A percentile compares a stretch with the other conserved stretches of the same genome.
phyloP scores from a whole-genome alignment of 768 basidiomycete genomes.

The Hysterangium stoloniferum region DNA sequence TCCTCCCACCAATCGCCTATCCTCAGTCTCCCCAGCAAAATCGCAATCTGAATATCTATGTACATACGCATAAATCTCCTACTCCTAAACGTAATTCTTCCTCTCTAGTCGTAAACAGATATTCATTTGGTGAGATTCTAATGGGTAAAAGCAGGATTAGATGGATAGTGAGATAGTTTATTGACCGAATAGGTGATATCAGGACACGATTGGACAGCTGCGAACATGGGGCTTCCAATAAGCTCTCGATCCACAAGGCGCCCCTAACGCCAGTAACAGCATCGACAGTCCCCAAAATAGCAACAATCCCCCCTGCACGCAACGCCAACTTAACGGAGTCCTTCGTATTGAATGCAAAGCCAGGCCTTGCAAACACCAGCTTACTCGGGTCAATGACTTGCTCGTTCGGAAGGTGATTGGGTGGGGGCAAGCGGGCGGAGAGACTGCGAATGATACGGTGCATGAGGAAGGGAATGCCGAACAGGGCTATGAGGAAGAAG shows the following conservation, averaged over 20 bases:
- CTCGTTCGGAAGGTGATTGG: conserved; percentile 29
- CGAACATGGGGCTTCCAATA: too few species aligned
- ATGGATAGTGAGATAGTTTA: too few species aligned
- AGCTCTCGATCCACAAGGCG: conserved; percentile 99
- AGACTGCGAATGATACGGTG: conserved; percentile 77
- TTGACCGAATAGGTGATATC: too few species aligned
- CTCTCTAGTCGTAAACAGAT: too few species aligned
- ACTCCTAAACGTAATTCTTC: too few species aligned
- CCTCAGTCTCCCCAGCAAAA: too few species aligned
- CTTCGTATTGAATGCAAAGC: conserved; percentile 69
- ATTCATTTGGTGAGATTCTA: too few species aligned
- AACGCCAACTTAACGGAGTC: conserved; percentile 74
- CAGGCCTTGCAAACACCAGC: conserved; percentile 76
- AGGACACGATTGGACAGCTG: too few species aligned
- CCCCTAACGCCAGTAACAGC: conserved; percentile 53
- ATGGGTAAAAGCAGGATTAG: too few species aligned
- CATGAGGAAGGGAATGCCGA: conserved; percentile 94
- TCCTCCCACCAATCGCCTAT: too few species aligned
- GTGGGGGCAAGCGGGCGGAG: conserved; percentile 47
- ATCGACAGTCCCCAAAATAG: conserved; percentile 76
- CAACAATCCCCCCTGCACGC: conserved; percentile 88
- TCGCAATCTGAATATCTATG: too few species aligned
- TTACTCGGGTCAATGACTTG: conserved; percentile 71
- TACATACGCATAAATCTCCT: too few species aligned
- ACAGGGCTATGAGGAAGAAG: conserved; percentile 86